Percentiles rank a stretch among this genome's conserved stretches.
Evolutionary conservation across 1,139 yeast species (phyloP).

Genomic region (Lodderomyces beijingensis): DNA sequence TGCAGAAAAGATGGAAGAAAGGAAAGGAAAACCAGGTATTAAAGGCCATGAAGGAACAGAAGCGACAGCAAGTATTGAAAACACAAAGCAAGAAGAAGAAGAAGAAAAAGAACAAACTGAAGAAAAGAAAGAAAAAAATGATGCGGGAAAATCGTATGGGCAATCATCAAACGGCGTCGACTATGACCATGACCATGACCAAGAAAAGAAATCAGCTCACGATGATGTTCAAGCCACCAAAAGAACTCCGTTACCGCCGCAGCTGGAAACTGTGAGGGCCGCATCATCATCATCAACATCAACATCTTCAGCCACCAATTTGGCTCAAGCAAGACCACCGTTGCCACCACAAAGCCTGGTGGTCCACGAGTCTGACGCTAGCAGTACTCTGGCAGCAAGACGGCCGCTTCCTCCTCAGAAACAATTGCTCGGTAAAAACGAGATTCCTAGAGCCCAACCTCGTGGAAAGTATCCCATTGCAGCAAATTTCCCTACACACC

Average conservation of each 20-base stretch:
- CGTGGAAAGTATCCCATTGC: conserved; percentile 1
- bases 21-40: conserved; percentile 1
- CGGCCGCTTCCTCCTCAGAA: conserved; percentile 16
- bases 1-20: conserved; percentile 3
- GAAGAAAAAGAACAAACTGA: conserved; percentile 5
- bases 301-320: too few species aligned
- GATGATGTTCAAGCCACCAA: neutral
- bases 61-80: neutral
- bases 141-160: conserved; percentile 2
- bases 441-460: neutral
- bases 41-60: conserved; percentile 2
- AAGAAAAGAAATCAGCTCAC: neutral
- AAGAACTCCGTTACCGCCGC: neutral
- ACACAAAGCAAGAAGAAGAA: conserved; percentile 2
- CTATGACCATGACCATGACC: neutral
- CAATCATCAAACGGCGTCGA: neutral
- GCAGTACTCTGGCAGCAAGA: neutral
- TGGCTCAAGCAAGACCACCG: conserved; percentile 1
- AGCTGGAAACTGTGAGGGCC: neutral
- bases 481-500: neutral
- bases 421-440: neutral
- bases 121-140: conserved; percentile 2
- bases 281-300: neutral
- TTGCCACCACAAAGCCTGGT: conserved; percentile 3
- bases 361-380: neutral